Conservation (phyloP, 768 basidiomycete species). For the Terana coerulea region DNA sequence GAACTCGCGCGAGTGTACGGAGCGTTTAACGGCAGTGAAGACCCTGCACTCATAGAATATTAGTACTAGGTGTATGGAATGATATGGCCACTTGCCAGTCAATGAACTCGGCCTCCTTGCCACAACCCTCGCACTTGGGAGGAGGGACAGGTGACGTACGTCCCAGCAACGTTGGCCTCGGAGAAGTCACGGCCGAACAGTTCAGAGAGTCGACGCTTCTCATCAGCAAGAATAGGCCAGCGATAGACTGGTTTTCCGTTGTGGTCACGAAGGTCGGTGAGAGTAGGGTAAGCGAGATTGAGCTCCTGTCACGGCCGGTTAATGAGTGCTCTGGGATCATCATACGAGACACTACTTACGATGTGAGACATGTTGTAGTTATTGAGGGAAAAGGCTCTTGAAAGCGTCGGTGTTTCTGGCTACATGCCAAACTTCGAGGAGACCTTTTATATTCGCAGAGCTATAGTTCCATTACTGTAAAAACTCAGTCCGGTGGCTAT, state of each 20-base stretch:
- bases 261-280: not conserved
- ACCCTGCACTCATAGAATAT: constrained; percentile 1
- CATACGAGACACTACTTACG: no score
- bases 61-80: not conserved
- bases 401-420: no score
- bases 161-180: not conserved
- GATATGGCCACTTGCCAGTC: constrained; percentile 10
- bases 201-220: constrained; percentile 5
- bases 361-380: no score
- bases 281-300: no score
- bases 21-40: constrained; percentile 13
- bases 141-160: constrained; percentile 4
- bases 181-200: constrained; percentile 12
- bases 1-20: constrained; percentile 14
- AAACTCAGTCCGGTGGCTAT: no score
- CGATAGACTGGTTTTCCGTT: not conserved
- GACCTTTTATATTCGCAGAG: no score
- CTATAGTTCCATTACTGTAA: no score
- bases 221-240: constrained; percentile 9
- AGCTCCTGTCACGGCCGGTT: no score
- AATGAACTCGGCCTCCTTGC: constrained; percentile 16
- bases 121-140: constrained; percentile 1
- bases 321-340: no score
- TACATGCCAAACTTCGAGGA: no score
- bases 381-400: no score